These are phyloP conservation scores for Populus pruinosa DNA, from an alignment of 345 rosid species.

Conservation along the genomic window DNA sequence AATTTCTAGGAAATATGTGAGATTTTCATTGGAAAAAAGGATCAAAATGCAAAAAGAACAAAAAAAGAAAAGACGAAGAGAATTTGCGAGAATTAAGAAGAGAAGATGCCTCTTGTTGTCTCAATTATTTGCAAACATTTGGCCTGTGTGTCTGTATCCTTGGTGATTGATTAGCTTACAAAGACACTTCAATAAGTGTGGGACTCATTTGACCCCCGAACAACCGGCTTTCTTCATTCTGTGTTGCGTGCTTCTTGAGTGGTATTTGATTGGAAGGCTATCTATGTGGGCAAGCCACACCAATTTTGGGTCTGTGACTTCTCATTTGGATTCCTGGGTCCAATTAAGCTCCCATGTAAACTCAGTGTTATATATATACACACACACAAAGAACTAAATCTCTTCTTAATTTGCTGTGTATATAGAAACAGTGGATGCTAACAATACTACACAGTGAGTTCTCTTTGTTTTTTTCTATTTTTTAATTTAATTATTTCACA, in stretches of 20 bases:
- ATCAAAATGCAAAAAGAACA: neutral
- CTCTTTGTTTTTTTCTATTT: no score
- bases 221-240: slow-evolving; percentile 3
- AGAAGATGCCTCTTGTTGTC: slow-evolving; percentile 13
- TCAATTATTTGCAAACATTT: slow-evolving; percentile 19
- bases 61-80: neutral
- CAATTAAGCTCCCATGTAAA: no score
- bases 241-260: neutral
- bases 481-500: no score
- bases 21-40: neutral
- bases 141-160: neutral
- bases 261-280: neutral
- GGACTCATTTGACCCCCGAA: slow-evolving; percentile 23
- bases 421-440: no score
- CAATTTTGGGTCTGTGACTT: neutral
- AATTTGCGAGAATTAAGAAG: slow-evolving; percentile 3
- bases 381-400: no score
- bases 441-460: no score
- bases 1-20: neutral
- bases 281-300: no score
- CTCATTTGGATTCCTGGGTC: no score
- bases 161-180: neutral
- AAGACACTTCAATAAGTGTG: neutral
- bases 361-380: no score
- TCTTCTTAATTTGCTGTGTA: no score